Evolutionary conservation across 106 monocot species (phyloP).

Genomic region (Cymbidium sinense): DNA sequence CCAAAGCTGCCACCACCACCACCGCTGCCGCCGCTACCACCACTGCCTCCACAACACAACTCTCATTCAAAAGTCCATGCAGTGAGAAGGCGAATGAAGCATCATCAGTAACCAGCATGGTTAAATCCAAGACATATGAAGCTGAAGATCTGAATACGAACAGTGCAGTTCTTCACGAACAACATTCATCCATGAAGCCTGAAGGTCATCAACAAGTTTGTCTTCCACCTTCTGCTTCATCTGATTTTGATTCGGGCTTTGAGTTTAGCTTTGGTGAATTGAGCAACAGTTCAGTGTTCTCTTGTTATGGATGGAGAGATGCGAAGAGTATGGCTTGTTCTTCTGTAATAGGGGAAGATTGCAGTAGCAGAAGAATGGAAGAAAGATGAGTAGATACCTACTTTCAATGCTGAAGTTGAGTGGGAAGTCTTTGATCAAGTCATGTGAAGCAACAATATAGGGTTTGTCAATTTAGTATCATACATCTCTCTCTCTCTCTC

Average conservation of each 20-base stretch:
- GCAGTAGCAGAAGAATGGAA: too few species aligned
- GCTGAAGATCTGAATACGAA: neutral
- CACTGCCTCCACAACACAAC: neutral
- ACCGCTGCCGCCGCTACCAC: neutral
- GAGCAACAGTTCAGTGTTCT: neutral
- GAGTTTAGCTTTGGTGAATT: neutral
- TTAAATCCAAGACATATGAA: neutral
- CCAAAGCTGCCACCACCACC: neutral
- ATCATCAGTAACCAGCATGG: neutral
- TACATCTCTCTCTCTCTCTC: too few species aligned
- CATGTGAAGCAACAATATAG: neutral
- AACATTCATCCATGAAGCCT: neutral
- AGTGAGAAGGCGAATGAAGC: neutral
- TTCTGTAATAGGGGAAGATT: too few species aligned
- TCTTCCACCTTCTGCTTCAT: too few species aligned
- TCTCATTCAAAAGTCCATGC: neutral
- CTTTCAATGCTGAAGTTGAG: neutral
- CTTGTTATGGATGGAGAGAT: neutral
- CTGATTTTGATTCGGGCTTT: neutral
- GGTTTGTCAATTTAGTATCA: neutral
- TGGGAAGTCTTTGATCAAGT: constrained; percentile 1
- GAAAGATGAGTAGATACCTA: neutral
- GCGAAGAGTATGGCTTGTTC: neutral
- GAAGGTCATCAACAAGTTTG: neutral
- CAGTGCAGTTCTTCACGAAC: neutral